Evolutionary conservation across 1,139 yeast species (phyloP), one percentile per base, ranked within the genome.

Genomic region (Hanseniaspora sp.): DNA sequence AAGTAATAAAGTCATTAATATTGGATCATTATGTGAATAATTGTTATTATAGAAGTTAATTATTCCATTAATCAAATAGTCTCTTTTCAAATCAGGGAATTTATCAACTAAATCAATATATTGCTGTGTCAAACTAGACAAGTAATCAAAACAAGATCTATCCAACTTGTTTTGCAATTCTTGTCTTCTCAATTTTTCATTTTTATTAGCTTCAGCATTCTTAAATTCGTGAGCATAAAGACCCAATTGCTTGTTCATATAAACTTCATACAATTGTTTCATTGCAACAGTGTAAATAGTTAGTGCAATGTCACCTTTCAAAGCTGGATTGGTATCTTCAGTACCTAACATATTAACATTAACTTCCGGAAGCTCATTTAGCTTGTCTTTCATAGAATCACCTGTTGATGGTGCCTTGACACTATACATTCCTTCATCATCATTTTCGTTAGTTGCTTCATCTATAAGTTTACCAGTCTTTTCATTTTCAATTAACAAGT

Each of bases 261-360:
- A 64, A 46, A 59, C 46, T 44, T 65, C 62, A 13, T 64, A 63
- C 15, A 83, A 64, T 5, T 80, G 73, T 33, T 78, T 76, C 56
- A 84, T 70, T 47, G 85, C 82, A 46, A 85, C 75, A 66, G 88
- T 96, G 64, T 79, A 88, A 28, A 88, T 78, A 0, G 95, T 79
- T 60, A 88, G 73, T 3, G 94, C 94, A 55, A 90, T 80, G 64
- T 88, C 96, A 56, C 97, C 96, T 62, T 81, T 80, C 61, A 90
- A 73, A 0, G 95, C 96, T 8, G 96, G 96, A 63, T 88, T 90
- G 30, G 87, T 80, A 53, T 84, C 92, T 13, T 85, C 82, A 60
- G 82, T 82, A 39, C 96, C 96, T 59, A 90, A 73, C 77, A 86
- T 82, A 60, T 81, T 82, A 75, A 87, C 77, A 64, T 88, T 95